Evolutionary conservation across 2,329 filamentous ascomycete species (phyloP).

Genomic region (Exophiala sp.): DNA sequence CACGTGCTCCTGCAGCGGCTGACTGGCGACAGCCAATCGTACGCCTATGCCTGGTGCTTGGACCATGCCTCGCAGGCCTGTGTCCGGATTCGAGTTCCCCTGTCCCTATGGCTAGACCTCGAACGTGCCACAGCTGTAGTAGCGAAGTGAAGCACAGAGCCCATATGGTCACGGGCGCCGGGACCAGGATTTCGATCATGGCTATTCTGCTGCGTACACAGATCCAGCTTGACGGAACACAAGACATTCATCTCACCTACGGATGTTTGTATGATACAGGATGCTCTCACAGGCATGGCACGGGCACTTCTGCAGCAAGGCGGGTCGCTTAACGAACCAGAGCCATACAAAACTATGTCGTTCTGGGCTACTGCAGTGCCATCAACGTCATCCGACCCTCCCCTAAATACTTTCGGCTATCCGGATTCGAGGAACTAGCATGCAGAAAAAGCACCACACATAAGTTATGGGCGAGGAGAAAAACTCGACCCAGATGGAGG

Average conservation of each 20-base stretch:
- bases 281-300: constrained; percentile 13
- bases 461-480: background rate
- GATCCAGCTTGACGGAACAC: background rate
- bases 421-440: constrained; percentile 5
- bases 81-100: background rate
- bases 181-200: constrained; percentile 5
- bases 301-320: constrained; percentile 11
- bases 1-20: constrained; percentile 13
- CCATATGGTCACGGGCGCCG: background rate
- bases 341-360: constrained; percentile 4
- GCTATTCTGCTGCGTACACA: constrained; percentile 7
- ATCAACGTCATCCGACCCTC: constrained; percentile 18
- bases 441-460: constrained; percentile 2
- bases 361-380: constrained; percentile 4
- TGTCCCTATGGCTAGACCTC: background rate
- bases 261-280: background rate
- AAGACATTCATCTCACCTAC: too few relatives aligned
- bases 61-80: constrained; percentile 4
- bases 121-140: background rate
- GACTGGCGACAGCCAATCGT: constrained; percentile 6
- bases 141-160: too few relatives aligned
- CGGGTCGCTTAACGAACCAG: constrained; percentile 16
- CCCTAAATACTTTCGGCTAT: constrained; percentile 15
- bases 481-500: background rate
- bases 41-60: constrained; percentile 2